Percentiles rank a stretch among this genome's conserved stretches.
Evolutionary conservation across 73 alveolate species (phyloP).

Genomic region (Uronychia binucleata): DNA sequence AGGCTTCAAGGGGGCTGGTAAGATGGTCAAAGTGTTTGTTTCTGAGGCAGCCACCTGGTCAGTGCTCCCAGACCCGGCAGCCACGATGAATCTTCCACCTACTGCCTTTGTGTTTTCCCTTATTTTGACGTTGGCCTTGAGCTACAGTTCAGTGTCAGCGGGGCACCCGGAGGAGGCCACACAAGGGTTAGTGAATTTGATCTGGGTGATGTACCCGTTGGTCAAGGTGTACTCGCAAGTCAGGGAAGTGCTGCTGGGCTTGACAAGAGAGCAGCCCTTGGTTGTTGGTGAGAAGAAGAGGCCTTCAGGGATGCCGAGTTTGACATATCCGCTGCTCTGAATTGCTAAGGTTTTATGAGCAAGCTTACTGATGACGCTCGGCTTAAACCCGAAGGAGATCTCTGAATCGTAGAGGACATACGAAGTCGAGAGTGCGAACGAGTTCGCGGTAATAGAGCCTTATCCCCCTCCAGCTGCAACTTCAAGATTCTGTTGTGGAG

Average conservation of each 20-base stretch:
- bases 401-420: constrained; percentile 12
- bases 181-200: background rate
- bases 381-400: constrained; percentile 17
- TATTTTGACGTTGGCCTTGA: background rate
- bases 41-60: constrained; percentile 9
- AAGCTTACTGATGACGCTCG: constrained; percentile 12
- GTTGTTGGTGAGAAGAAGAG: constrained; percentile 9
- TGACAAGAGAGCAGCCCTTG: constrained; percentile 21
- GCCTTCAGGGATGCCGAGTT: constrained; percentile 45
- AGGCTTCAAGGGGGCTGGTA: constrained; percentile 19
- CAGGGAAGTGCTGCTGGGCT: constrained; percentile 1
- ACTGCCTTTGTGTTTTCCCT: background rate
- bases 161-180: background rate
- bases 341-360: background rate
- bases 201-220: constrained; percentile 31
- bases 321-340: constrained; percentile 20
- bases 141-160: background rate
- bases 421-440: constrained; percentile 18
- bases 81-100: constrained; percentile 2
- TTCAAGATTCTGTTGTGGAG: no score
- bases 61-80: constrained; percentile 43
- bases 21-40: constrained; percentile 20
- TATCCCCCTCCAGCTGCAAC: no score
- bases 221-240: constrained; percentile 36
- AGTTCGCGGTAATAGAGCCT: no score